These are phyloP conservation scores for Aphanoascus verrucosus DNA, from an alignment of 2,329 filamentous ascomycete genomes.

Conservation along the genomic window DNA sequence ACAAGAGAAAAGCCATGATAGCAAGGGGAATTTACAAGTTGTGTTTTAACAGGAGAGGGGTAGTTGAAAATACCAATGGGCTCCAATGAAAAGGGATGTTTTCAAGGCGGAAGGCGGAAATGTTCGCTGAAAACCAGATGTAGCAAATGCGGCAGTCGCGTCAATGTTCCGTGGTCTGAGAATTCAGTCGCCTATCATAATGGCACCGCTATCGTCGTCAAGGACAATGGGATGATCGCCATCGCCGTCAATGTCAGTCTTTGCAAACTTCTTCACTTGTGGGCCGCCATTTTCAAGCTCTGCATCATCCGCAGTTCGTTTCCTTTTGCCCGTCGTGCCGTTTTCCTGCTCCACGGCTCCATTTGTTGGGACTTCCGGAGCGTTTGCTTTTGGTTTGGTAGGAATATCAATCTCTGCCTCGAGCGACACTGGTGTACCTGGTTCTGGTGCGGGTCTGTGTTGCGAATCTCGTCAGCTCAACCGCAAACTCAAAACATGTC, in stretches of 20 bases:
- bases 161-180: too few relatives aligned
- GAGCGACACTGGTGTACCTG: constrained; percentile 33
- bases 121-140: too few relatives aligned
- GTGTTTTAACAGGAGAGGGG: not conserved
- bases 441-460: constrained; percentile 22
- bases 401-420: constrained; percentile 38
- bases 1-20: not conserved
- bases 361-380: constrained; percentile 21
- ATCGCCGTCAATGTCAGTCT: constrained; percentile 34
- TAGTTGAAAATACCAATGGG: not conserved
- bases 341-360: constrained; percentile 12
- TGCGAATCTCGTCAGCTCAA: constrained; percentile 14
- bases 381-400: constrained; percentile 34
- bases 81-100: too few relatives aligned
- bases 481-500: not conserved
- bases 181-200: constrained; percentile 52
- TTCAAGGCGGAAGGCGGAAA: too few relatives aligned
- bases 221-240: constrained; percentile 33
- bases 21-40: not conserved
- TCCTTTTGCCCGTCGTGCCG: constrained; percentile 30
- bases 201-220: constrained; percentile 48
- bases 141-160: not conserved
- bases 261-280: constrained; percentile 33
- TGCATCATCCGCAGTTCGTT: constrained; percentile 37
- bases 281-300: constrained; percentile 29